Base-by-base conservation (phyloP, 805 yeast genomes). In the Nakazawaea wyomingensis region DNA sequence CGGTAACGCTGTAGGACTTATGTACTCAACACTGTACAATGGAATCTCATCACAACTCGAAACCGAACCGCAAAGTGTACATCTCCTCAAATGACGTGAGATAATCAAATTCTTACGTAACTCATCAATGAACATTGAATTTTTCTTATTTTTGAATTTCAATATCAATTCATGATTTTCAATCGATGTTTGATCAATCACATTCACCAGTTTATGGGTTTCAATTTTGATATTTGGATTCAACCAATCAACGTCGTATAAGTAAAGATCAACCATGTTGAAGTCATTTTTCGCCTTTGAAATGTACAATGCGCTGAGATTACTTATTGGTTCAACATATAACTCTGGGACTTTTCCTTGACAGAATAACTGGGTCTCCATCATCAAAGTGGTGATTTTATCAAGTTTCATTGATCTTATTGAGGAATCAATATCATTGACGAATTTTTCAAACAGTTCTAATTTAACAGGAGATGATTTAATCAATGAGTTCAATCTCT, bases 211-310 rank as follows among this genome's bases (percentile, higher is more conserved):
- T 11, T 17, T 21, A n/a, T 40, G 11, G 6, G 8, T 17, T 10
- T 11, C 19, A 9, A 33, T 32, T 3, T 19, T 10, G 11, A 13
- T 41, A 17, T 34, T 54, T 3, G 76, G 52, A 7, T 71, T 69
- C 14, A 85, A 64, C 95, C 95, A 85, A 21, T 69, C 66, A 1
- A 80, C 78, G 50, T 83, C 79, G 53, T 80, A 77, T 48, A 80
- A 78, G 52, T 74, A 82, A 21, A 88, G 52, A 6, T 71, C 75
- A 2, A 82, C 69, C 1, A 74, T 62, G 48, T 76, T 71, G 20
- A 72, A 64, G 20, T 70, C 76, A 5, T 74, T 67, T 22, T 60
- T 57, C 14, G 72, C 59, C 34, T 62, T 60, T 11, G 65, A 63
- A 13, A 68, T 57, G 53, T 72, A 79, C n/a, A 71, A 68, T 5